These are phyloP conservation scores for Sugiyamaella americana DNA, from an alignment of 805 yeast genomes.

Conservation along the genomic window DNA sequence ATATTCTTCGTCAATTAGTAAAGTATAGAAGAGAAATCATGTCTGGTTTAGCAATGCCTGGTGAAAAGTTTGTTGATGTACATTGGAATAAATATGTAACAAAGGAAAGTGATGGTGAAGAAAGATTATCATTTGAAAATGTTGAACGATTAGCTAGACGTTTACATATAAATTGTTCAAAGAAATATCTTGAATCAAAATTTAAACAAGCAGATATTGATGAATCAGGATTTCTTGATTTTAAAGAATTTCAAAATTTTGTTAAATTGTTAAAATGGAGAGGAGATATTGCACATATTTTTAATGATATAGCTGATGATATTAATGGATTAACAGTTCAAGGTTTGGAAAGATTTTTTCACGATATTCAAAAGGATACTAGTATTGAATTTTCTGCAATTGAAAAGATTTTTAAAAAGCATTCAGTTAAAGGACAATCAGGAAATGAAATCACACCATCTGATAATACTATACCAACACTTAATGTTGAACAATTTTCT, in stretches of 20 bases:
- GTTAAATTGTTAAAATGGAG: slow-evolving; percentile 63
- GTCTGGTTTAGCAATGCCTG: slow-evolving; percentile 52
- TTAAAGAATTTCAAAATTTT: slow-evolving; percentile 68
- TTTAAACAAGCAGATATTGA: slow-evolving; percentile 52
- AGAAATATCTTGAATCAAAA: slow-evolving; percentile 40
- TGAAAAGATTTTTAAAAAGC: slow-evolving; percentile 36
- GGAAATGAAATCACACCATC: not conserved
- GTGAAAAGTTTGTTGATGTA: slow-evolving; percentile 53
- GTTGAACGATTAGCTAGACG: slow-evolving; percentile 58
- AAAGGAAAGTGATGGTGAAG: slow-evolving; percentile 21
- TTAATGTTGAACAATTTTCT: slow-evolving; percentile 33
- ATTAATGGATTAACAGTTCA: slow-evolving; percentile 16
- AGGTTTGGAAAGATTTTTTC: slow-evolving; percentile 42
- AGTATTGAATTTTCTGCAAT: slow-evolving; percentile 27
- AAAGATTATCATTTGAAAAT: slow-evolving; percentile 50
- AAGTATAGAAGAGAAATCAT: slow-evolving; percentile 54
- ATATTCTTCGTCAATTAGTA: slow-evolving; percentile 50
- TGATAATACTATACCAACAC: not conserved
- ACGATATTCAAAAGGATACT: slow-evolving; percentile 43
- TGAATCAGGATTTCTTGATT: slow-evolving; percentile 48
- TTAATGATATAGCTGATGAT: slow-evolving; percentile 31
- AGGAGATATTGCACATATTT: slow-evolving; percentile 52
- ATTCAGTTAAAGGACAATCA: slow-evolving; percentile 12
- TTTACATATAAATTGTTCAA: slow-evolving; percentile 66
- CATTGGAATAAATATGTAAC: slow-evolving; percentile 54